Conservation (phyloP, 257 asterid species). For the Solanum chiquidenum region DNA sequence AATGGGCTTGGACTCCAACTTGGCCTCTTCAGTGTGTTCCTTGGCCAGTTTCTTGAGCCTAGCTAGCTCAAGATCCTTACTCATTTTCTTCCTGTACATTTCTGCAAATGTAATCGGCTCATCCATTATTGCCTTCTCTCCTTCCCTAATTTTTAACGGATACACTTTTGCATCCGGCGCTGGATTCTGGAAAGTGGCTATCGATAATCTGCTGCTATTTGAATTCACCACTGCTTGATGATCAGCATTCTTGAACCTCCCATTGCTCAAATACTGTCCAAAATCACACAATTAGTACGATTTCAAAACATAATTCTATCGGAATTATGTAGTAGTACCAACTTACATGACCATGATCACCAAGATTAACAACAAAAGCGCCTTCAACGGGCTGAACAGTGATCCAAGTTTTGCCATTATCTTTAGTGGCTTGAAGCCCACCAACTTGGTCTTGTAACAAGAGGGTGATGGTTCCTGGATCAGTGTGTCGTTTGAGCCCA, state of each 20-base stretch:
- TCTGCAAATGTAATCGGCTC: conserved; percentile 51
- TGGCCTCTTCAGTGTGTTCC: conserved; percentile 21
- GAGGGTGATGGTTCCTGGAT: conserved; percentile 82
- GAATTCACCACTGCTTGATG: conserved; percentile 92
- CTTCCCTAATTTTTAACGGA: conserved; percentile 47
- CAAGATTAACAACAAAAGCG: conserved; percentile 87
- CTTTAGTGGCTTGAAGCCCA: conserved; percentile 86
- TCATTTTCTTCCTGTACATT: conserved; percentile 84
- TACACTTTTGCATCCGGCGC: conserved; percentile 61
- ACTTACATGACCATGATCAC: conserved; percentile 79
- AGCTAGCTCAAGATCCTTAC: conserved; percentile 58
- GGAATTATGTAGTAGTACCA: background rate
- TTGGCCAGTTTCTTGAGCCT: conserved; percentile 51
- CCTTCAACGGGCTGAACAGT: conserved; percentile 81
- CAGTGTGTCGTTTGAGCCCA: conserved; percentile 82
- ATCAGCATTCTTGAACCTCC: conserved; percentile 92
- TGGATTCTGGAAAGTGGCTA: conserved; percentile 85
- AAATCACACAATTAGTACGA: background rate
- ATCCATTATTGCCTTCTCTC: conserved; percentile 41
- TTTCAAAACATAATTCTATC: background rate
- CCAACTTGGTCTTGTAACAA: conserved; percentile 87
- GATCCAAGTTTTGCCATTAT: conserved; percentile 80
- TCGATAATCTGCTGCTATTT: conserved; percentile 48
- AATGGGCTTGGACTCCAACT: conserved; percentile 16
- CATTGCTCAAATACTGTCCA: conserved; percentile 69